A percentile compares a stretch with the other conserved stretches of the same genome.
phyloP scores from a whole-genome alignment of 2,329 filamentous ascomycete genomes.

The Colletotrichum echinochloae region DNA sequence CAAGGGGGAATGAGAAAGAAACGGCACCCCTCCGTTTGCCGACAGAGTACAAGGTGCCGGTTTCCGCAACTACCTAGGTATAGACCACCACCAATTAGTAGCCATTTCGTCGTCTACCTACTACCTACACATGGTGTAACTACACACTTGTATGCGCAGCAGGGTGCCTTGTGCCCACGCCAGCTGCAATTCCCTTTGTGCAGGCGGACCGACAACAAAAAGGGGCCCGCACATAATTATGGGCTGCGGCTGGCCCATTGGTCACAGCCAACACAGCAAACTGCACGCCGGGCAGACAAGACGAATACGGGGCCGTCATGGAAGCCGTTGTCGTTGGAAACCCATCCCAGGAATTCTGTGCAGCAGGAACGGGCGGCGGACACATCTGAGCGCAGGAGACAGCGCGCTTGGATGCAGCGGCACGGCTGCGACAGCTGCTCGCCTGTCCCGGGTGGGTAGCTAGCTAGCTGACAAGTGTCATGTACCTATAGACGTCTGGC shows the following conservation, averaged over 20 bases:
- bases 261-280: background rate
- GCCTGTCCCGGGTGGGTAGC: background rate
- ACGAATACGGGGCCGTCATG: conserved; percentile 27
- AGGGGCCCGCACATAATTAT: background rate
- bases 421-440: conserved; percentile 2
- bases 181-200: background rate
- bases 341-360: background rate
- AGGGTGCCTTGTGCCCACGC: background rate
- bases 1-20: background rate
- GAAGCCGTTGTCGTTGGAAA: conserved; percentile 24
- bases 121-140: background rate
- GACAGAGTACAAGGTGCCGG: background rate
- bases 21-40: background rate
- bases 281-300: conserved; percentile 4
- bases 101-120: background rate
- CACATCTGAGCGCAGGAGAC: conserved; percentile 29
- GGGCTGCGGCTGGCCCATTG: background rate
- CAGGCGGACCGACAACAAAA: background rate
- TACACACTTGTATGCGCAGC: background rate
- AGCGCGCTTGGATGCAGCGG: conserved; percentile 29
- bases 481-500: too few species aligned
- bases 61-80: background rate
- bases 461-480: too few species aligned
- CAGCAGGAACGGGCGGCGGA: conserved; percentile 3
- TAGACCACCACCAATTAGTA: background rate